Evolutionary conservation across 805 yeast genomes (phyloP), one percentile per base, ranked within the genome.

Genomic region (Teunomyces lycoperdinae): DNA sequence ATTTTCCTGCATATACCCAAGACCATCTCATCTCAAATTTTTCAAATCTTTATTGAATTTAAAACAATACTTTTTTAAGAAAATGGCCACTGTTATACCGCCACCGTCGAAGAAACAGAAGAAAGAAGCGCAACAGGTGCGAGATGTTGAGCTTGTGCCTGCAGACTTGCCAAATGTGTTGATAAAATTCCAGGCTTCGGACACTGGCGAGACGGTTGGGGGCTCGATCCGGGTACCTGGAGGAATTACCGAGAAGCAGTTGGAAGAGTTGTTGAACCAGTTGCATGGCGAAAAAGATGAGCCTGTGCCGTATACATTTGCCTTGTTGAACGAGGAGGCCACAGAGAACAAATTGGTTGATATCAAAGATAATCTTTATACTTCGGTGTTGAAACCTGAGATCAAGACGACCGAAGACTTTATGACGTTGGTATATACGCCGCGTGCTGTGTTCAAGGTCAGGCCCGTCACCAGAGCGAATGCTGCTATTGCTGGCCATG

Each of bases 401-500:
- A 74, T 84, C 55, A 86, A 86, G 60, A 81, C 96, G 5, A 87
- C 98, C 0, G 99, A 94, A 76, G 99, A 94, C 67, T 86, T 86
- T 59, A 71, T 94, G 72, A 91, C 96, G 0, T 74, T 94, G 46
- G 87, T 91, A 4, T 94, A 86, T 63, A 90, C 97, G 0, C 99
- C 99, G 34, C 79, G 96, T 53, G 97, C 99, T 0, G 85, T 94
- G 2, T 94, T 94, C 76, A 89, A 89, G 58, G 99, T 94, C 9
- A 84, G 80, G 54, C 89, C 97, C 3, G 88, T 94, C 11, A 89
- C 97, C 0, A 75, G 98, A 60, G 84, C 96, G 2, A 84, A 90
- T 4, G 91, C 96, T 9, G 90, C 97, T 0, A 92, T 94, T 46
- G 81, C 96, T 1, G 99, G 99, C 5, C 99, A 94, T 63, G 96